Evolutionary conservation across 163 green algal genomes (phyloP).

Genomic region (Scenedesmus sp.): DNA sequence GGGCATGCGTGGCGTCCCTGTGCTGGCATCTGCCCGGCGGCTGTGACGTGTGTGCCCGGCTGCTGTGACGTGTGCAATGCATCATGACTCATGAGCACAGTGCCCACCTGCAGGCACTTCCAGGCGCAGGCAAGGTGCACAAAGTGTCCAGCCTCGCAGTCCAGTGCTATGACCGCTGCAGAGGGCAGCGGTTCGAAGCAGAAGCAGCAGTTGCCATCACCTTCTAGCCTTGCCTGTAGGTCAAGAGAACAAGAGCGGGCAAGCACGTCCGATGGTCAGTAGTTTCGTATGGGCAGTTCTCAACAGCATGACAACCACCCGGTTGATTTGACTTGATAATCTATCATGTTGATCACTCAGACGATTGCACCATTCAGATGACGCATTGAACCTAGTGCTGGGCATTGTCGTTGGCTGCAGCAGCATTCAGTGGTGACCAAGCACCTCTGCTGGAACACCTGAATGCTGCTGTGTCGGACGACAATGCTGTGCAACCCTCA

Average conservation of each 20-base stretch:
- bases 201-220: constrained; percentile 51
- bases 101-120: constrained; percentile 2
- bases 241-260: background rate
- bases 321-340: too few relatives aligned
- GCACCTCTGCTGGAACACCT: background rate
- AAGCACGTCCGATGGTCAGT: background rate
- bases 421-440: background rate
- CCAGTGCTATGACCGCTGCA: constrained; percentile 13
- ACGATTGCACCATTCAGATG: background rate
- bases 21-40: background rate
- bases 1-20: background rate
- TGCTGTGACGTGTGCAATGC: too few relatives aligned
- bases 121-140: constrained; percentile 25
- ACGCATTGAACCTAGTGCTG: background rate
- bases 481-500: background rate
- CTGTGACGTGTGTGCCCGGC: background rate
- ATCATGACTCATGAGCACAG: too few relatives aligned
- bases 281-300: too few relatives aligned
- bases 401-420: background rate
- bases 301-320: background rate
- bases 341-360: too few relatives aligned
- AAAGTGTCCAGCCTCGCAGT: constrained; percentile 29
- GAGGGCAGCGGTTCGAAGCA: constrained; percentile 45
- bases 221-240: background rate
- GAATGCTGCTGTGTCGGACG: background rate